These are phyloP conservation scores for Pythium plurisporium DNA, from an alignment of 352 stramenopile genomes.

Conservation along the genomic window DNA sequence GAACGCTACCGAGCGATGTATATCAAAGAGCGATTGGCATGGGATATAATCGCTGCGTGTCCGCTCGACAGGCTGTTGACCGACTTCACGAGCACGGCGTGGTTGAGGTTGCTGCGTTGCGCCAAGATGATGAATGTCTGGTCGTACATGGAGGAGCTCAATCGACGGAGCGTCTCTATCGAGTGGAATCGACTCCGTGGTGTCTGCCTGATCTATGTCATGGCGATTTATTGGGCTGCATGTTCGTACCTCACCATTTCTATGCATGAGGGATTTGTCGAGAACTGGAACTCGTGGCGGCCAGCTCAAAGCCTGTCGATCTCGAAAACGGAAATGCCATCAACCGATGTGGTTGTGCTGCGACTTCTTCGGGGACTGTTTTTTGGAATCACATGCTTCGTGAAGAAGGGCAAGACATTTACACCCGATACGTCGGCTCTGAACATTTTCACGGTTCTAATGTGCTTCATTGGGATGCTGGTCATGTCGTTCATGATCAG, in stretches of 20 bases:
- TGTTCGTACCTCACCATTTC: conserved; percentile 55
- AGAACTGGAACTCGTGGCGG: conserved; percentile 46
- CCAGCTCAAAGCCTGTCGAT: conserved; percentile 32
- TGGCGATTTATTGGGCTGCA: conserved; percentile 59
- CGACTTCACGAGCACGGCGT: conserved; percentile 22
- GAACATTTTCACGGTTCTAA: conserved; percentile 44
- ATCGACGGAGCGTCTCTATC: conserved; percentile 52
- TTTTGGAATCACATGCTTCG: conserved; percentile 52
- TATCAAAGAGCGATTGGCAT: conserved; percentile 37
- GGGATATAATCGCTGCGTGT: conserved; percentile 38
- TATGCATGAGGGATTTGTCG: conserved; percentile 40
- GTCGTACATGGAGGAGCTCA: conserved; percentile 58
- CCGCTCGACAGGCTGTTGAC: conserved; percentile 43
- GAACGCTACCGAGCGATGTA: conserved; percentile 37
- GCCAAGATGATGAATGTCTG: conserved; percentile 45
- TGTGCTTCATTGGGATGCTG: conserved; percentile 50
- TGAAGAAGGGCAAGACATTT: conserved; percentile 64
- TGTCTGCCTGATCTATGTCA: conserved; percentile 40
- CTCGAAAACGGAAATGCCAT: conserved; percentile 14
- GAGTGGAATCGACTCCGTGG: conserved; percentile 49
- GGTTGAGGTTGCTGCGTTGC: conserved; percentile 43
- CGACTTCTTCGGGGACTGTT: conserved; percentile 49
- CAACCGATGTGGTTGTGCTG: conserved; percentile 26
- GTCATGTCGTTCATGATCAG: conserved; percentile 70
- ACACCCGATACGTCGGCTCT: conserved; percentile 37